phyloP scores from a whole-genome alignment of 2,329 filamentous ascomycete genomes.

The Phialocephala subalpina region DNA sequence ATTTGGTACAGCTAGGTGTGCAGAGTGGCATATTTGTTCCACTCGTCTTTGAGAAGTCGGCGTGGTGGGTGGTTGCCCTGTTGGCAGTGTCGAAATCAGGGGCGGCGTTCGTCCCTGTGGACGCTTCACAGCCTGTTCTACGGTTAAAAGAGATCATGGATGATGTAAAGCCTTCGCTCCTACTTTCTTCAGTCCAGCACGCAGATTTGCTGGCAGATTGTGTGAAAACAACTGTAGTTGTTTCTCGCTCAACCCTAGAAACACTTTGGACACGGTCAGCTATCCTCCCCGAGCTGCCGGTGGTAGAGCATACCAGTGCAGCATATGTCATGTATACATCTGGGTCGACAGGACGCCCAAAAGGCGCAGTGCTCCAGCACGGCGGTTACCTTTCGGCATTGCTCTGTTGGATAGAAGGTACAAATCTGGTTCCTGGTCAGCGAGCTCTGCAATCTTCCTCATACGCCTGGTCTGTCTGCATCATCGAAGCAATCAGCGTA shows the following conservation, averaged over 20 bases:
- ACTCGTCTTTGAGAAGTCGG: conserved; percentile 80
- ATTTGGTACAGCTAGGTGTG: conserved; percentile 57
- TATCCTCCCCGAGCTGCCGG: neutral
- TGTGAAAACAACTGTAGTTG: too few relatives aligned
- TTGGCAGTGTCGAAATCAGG: conserved; percentile 77
- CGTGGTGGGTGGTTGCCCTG: conserved; percentile 74
- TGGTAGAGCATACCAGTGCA: conserved; percentile 10
- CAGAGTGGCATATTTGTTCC: conserved; percentile 59
- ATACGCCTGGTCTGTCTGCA: conserved; percentile 10
- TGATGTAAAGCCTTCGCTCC: conserved; percentile 18
- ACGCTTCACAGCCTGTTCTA: conserved; percentile 67
- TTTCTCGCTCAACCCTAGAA: too few relatives aligned
- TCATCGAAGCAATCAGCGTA: too few relatives aligned
- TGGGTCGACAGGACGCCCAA: conserved; percentile 39
- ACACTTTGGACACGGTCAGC: too few relatives aligned
- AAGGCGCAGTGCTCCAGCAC: conserved; percentile 8
- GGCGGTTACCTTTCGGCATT: too few relatives aligned
- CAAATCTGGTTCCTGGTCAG: too few relatives aligned
- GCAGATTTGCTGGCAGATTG: neutral
- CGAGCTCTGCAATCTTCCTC: conserved; percentile 34
- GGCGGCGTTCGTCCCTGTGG: conserved; percentile 77
- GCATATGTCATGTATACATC: conserved; percentile 37
- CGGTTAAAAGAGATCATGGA: conserved; percentile 20
- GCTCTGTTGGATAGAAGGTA: too few relatives aligned
- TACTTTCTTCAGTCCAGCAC: conserved; percentile 22